phyloP scores from a whole-genome alignment of 768 basidiomycete genomes.

The Phanerochaete carnosa region DNA sequence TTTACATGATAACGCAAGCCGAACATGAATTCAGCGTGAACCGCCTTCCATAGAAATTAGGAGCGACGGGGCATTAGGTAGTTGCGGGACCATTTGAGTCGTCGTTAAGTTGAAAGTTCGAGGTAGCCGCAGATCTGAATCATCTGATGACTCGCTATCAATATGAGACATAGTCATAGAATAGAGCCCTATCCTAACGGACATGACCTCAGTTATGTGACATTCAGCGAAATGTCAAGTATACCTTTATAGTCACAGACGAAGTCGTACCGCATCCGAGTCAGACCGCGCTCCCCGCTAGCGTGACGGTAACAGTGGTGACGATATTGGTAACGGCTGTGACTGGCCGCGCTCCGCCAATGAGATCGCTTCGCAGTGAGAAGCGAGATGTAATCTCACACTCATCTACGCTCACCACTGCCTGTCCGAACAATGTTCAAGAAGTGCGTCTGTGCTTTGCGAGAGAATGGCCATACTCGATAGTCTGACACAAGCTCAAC shows the following conservation, averaged over 20 bases:
- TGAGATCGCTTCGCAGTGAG: neutral
- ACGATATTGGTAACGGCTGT: neutral
- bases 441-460: slow-evolving; percentile 5
- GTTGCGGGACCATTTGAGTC: neutral
- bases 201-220: too few species aligned
- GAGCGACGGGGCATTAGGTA: neutral
- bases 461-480: neutral
- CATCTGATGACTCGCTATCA: neutral
- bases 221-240: too few species aligned
- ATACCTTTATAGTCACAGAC: too few species aligned
- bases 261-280: too few species aligned
- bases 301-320: neutral
- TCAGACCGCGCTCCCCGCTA: too few species aligned
- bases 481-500: neutral
- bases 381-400: slow-evolving; percentile 5
- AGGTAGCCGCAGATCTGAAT: neutral
- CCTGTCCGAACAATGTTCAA: slow-evolving; percentile 13
- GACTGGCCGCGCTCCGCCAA: neutral
- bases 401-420: neutral
- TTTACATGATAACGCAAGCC: neutral
- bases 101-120: neutral
- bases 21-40: neutral
- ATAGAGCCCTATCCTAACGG: too few species aligned
- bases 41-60: neutral
- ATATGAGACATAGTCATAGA: too few species aligned